A percentile compares a stretch with the other conserved stretches of the same genome.
Evolutionary conservation across 202 grass and related monocot species (phyloP).

Genomic region (Schoenoplectus triqueter): DNA sequence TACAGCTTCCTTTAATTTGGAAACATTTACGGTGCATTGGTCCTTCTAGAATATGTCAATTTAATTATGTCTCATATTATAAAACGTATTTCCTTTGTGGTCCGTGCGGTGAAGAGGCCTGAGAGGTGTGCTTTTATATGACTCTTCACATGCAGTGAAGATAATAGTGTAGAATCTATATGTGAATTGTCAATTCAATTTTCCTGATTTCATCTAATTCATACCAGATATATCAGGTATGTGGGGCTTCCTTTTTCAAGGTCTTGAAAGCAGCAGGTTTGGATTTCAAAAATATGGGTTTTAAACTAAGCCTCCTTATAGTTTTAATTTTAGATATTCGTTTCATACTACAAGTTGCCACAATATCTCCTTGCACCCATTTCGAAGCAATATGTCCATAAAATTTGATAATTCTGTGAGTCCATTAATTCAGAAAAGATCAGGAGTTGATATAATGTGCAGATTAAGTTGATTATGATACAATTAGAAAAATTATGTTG

Average conservation of each 20-base stretch:
- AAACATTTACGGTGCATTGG: neutral
- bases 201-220: neutral
- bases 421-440: neutral
- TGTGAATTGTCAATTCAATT: neutral
- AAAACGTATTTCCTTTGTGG: neutral
- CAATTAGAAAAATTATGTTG: neutral
- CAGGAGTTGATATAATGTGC: neutral
- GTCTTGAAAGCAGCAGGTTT: neutral
- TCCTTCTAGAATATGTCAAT: neutral
- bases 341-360: neutral
- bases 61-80: neutral
- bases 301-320: neutral
- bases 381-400: neutral
- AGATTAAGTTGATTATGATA: neutral
- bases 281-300: neutral
- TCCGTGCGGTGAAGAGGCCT: neutral
- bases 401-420: neutral
- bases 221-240: neutral
- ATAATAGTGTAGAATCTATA: neutral
- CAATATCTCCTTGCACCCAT: neutral
- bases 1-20: neutral
- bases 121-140: neutral
- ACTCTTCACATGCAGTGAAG: neutral
- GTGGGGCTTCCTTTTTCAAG: neutral
- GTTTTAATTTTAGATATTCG: neutral